A percentile compares a stretch with the other conserved stretches of the same genome.
Evolutionary conservation across 306 rosid genomes (phyloP).

Genomic region (Prunus salicina): DNA sequence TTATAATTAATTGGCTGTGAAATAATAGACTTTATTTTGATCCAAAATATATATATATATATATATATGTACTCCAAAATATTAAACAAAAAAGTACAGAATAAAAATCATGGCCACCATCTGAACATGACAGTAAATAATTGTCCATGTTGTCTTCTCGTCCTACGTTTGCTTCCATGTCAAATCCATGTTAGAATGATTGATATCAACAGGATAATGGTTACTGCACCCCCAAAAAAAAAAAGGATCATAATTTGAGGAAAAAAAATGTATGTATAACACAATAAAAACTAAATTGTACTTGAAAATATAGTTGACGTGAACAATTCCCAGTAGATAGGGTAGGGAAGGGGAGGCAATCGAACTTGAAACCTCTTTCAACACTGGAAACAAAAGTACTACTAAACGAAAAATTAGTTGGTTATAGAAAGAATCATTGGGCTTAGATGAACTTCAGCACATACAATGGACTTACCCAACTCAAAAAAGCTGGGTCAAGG

Average conservation of each 20-base stretch:
- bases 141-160: not conserved
- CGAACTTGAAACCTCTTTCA: too few relatives aligned
- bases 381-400: too few relatives aligned
- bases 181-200: conserved; percentile 16
- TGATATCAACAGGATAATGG: not conserved
- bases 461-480: too few relatives aligned
- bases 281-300: too few relatives aligned
- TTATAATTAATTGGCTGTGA: not conserved
- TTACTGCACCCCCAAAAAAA: not conserved
- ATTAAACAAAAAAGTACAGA: not conserved
- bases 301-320: too few relatives aligned
- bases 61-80: not conserved
- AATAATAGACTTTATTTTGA: not conserved
- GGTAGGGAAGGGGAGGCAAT: too few relatives aligned
- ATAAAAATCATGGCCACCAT: not conserved
- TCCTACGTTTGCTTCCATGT: not conserved
- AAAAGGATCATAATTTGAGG: not conserved
- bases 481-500: too few relatives aligned
- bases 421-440: too few relatives aligned
- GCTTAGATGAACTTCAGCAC: too few relatives aligned
- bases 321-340: too few relatives aligned
- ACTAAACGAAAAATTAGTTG: too few relatives aligned
- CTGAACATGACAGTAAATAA: not conserved
- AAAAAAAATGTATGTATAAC: too few relatives aligned
- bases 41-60: not conserved